Evolutionary conservation across 805 yeast species (phyloP).

Genomic region (Teunomyces stri): DNA sequence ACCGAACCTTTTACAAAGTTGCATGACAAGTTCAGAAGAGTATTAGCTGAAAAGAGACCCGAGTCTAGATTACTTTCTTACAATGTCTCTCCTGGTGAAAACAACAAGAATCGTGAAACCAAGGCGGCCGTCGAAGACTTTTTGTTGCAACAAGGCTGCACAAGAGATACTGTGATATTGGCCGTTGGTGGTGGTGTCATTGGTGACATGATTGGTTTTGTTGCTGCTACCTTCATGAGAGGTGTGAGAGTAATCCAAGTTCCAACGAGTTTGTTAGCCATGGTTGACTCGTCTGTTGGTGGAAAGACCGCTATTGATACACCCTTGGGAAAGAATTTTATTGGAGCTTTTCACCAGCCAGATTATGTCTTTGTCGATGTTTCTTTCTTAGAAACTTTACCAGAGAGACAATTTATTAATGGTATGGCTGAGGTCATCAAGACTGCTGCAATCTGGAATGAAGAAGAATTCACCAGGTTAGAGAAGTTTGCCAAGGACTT

Average conservation of each 20-base stretch:
- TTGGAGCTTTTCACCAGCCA: constrained; percentile 99
- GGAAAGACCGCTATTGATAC: constrained; percentile 99
- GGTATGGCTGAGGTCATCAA: constrained; percentile 98
- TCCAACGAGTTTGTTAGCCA: constrained; percentile 89
- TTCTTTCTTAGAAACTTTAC: constrained; percentile 80
- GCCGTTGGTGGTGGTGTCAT: constrained; percentile 99
- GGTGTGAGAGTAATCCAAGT: constrained; percentile 92
- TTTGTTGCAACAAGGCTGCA: constrained; percentile 78
- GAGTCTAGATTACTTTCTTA: constrained; percentile 68
- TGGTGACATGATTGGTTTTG: constrained; percentile 98
- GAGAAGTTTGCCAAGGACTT: constrained; percentile 74
- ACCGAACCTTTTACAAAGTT: constrained; percentile 59
- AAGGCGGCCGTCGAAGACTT: constrained; percentile 93
- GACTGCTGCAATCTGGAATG: constrained; percentile 98
- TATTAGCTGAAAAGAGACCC: constrained; percentile 40
- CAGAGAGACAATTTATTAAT: constrained; percentile 90
- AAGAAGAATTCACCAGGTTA: constrained; percentile 77
- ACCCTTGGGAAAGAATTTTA: constrained; percentile 89
- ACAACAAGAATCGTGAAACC: constrained; percentile 81
- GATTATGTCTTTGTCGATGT: constrained; percentile 83
- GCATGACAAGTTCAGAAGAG: constrained; percentile 38
- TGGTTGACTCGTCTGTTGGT: constrained; percentile 98
- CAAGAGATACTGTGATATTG: constrained; percentile 89
- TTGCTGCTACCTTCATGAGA: constrained; percentile 99
- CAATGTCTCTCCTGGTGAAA: constrained; percentile 88